A percentile compares a stretch with the other conserved stretches of the same genome.
Conservation (phyloP, 495 filamentous ascomycete genomes). For the Glonium stellatum region DNA sequence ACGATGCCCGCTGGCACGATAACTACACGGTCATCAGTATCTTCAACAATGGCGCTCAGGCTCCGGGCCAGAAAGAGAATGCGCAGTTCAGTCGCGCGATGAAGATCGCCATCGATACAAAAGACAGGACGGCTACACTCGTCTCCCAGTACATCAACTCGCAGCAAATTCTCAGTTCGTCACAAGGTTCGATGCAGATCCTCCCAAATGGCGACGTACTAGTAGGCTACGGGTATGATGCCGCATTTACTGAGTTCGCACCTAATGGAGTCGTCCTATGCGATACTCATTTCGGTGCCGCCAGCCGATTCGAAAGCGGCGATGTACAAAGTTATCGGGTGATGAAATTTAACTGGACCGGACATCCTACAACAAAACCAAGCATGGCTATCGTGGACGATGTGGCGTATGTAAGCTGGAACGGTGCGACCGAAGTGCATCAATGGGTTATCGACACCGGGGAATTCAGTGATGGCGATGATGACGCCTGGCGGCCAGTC, state of each 20-base stretch:
- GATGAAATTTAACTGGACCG: conserved; percentile 15
- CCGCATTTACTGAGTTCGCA: conserved; percentile 13
- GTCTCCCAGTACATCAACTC: conserved; percentile 17
- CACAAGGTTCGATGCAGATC: conserved; percentile 32
- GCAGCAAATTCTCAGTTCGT: conserved; percentile 19
- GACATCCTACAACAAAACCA: conserved; percentile 8
- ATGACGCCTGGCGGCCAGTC: neutral
- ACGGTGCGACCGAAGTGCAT: conserved; percentile 10
- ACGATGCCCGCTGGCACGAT: conserved; percentile 30
- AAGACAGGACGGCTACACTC: conserved; percentile 24
- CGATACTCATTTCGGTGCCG: conserved; percentile 26
- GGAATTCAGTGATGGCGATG: neutral
- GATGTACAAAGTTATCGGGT: conserved; percentile 20
- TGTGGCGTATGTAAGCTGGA: conserved; percentile 10
- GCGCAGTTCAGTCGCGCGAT: conserved; percentile 16
- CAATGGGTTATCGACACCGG: conserved; percentile 8
- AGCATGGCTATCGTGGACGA: conserved; percentile 2
- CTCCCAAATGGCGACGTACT: conserved; percentile 29
- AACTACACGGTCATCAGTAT: conserved; percentile 24
- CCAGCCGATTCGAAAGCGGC: conserved; percentile 6
- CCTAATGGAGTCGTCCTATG: conserved; percentile 26
- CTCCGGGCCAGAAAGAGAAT: conserved; percentile 4
- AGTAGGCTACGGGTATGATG: conserved; percentile 21
- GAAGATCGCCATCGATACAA: conserved; percentile 20
- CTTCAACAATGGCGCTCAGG: conserved; percentile 30